These are phyloP conservation scores for Aegilops speltoides DNA, from an alignment of 176 grass and related monocot genomes.

Conservation along the genomic window DNA sequence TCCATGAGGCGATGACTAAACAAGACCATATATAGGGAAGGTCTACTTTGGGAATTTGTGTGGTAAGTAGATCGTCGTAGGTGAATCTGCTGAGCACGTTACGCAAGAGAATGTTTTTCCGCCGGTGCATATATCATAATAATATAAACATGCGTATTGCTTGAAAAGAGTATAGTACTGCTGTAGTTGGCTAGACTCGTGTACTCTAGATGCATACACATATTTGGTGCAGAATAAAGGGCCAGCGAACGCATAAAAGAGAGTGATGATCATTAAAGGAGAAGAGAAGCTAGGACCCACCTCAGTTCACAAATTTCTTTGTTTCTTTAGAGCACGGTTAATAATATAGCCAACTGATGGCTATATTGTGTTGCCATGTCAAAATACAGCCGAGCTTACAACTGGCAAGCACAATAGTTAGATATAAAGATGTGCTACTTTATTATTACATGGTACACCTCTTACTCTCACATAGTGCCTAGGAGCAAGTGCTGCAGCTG, in stretches of 20 bases:
- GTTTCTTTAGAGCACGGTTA: too few species aligned
- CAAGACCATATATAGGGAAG: not conserved
- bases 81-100: not conserved
- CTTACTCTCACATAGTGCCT: too few species aligned
- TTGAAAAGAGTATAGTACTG: not conserved
- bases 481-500: too few species aligned
- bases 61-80: not conserved
- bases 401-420: too few species aligned
- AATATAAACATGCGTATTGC: not conserved
- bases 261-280: not conserved
- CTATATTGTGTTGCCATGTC: too few species aligned
- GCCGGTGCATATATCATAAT: not conserved
- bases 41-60: not conserved
- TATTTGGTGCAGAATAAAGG: conserved; percentile 19
- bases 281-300: not conserved
- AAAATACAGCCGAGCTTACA: too few species aligned
- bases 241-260: not conserved
- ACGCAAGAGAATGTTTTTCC: not conserved
- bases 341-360: too few species aligned
- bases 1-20: not conserved
- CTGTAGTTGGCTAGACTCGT: not conserved
- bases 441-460: too few species aligned
- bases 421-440: too few species aligned
- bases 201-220: not conserved
- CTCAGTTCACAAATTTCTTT: not conserved